Percentiles rank a stretch among this genome's conserved stretches.
Evolutionary conservation across 129 eudicot genomes (phyloP).

Genomic region (Lactuca sativa): DNA sequence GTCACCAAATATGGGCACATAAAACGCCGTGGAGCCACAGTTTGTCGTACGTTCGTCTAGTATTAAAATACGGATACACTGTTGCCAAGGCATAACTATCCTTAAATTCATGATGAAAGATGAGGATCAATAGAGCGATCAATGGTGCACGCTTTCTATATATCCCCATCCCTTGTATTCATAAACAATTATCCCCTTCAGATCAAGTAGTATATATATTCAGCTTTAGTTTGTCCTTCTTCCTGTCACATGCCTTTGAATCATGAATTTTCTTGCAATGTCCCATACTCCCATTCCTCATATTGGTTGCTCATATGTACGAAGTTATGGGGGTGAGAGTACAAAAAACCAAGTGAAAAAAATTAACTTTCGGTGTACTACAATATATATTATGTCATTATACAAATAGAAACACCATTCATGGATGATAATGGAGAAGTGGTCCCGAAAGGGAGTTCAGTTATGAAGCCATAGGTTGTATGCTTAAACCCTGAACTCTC

Average conservation of each 20-base stretch:
- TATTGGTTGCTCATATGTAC: conserved; percentile 14
- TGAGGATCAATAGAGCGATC: conserved; percentile 12
- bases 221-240: conserved; percentile 33
- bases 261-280: conserved; percentile 21
- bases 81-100: conserved; percentile 23
- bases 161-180: conserved; percentile 16
- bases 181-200: conserved; percentile 25
- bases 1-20: conserved; percentile 34
- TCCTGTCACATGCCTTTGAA: conserved; percentile 18
- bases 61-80: conserved; percentile 23
- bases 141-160: conserved; percentile 21
- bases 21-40: conserved; percentile 27
- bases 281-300: conserved; percentile 21
- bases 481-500: conserved; percentile 32
- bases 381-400: conserved; percentile 19
- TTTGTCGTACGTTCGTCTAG: conserved; percentile 26
- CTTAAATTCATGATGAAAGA: conserved; percentile 22
- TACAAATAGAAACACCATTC: conserved; percentile 20
- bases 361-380: conserved; percentile 26
- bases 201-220: conserved; percentile 5
- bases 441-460: conserved; percentile 29
- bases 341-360: conserved; percentile 23
- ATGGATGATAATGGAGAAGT: conserved; percentile 35
- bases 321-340: conserved; percentile 25
- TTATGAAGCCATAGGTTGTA: conserved; percentile 28